These are phyloP conservation scores for Kondoa subrosea DNA, from an alignment of 768 basidiomycete genomes.

Conservation along the genomic window DNA sequence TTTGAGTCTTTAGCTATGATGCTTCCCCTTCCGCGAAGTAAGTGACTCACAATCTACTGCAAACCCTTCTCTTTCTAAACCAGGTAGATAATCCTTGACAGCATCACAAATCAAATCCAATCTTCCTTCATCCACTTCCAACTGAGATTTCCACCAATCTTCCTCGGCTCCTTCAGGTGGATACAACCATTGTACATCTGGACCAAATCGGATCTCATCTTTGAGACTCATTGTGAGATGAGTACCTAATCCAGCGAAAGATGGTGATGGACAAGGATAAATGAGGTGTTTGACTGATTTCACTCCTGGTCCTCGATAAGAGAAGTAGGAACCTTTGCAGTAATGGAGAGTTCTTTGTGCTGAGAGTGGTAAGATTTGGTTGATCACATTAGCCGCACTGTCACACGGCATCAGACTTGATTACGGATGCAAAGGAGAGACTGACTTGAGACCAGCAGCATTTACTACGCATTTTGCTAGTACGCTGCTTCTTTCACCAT, in stretches of 20 bases:
- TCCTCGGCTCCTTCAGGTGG: constrained; percentile 30
- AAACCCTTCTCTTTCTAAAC: constrained; percentile 44
- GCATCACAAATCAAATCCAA: constrained; percentile 51
- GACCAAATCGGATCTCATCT: constrained; percentile 75
- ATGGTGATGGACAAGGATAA: constrained; percentile 61
- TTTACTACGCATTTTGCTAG: constrained; percentile 64
- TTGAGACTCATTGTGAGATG: constrained; percentile 59
- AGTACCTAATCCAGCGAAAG: constrained; percentile 71
- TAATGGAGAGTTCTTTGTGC: constrained; percentile 42
- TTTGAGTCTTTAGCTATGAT: neutral
- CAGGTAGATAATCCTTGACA: constrained; percentile 58
- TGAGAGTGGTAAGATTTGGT: constrained; percentile 22
- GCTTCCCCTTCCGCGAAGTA: neutral
- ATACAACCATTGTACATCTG: constrained; percentile 74
- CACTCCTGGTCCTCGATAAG: constrained; percentile 65
- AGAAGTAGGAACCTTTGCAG: constrained; percentile 70
- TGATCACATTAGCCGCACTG: constrained; percentile 27
- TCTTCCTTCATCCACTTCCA: constrained; percentile 46
- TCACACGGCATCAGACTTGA: neutral
- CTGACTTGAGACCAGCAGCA: constrained; percentile 47
- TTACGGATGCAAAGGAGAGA: constrained; percentile 40
- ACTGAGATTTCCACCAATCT: constrained; percentile 59
- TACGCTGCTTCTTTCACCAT: constrained; percentile 40
- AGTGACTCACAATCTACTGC: constrained; percentile 50
- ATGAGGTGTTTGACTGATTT: constrained; percentile 54